These are phyloP conservation scores for Helicosporidium sp. DNA, from an alignment of 139 green algal genomes.

Conservation along the genomic window DNA sequence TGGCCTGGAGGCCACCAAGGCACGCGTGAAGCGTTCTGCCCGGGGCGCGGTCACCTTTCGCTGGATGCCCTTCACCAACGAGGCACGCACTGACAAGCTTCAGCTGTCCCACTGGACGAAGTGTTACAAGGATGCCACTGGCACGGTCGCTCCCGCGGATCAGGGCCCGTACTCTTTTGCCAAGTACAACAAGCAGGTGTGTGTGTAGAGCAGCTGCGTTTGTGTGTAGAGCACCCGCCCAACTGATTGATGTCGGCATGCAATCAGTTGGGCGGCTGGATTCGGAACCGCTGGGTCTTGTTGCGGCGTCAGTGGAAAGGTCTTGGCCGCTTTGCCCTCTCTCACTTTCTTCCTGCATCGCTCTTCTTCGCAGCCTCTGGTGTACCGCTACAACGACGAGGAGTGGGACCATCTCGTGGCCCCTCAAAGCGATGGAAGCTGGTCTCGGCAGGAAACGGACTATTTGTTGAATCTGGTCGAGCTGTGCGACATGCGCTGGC, in stretches of 20 bases:
- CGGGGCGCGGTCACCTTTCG: conserved; percentile 28
- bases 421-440: conserved; percentile 26
- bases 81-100: conserved; percentile 42
- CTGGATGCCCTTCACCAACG: conserved; percentile 52
- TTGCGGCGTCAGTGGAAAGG: too few species aligned
- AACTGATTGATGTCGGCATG: too few species aligned
- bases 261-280: too few species aligned
- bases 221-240: too few species aligned
- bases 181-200: conserved; percentile 80
- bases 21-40: neutral
- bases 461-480: conserved; percentile 64
- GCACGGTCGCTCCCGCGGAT: conserved; percentile 37
- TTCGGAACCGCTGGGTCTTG: too few species aligned
- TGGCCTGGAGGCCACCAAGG: conserved; percentile 9
- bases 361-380: conserved; percentile 15
- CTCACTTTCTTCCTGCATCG: too few species aligned
- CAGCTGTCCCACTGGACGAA: conserved; percentile 69
- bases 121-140: conserved; percentile 46
- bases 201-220: too few species aligned
- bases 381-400: conserved; percentile 46
- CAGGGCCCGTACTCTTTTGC: conserved; percentile 60
- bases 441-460: conserved; percentile 67
- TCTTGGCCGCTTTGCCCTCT: too few species aligned
- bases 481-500: conserved; percentile 55
- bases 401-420: conserved; percentile 45